These are phyloP conservation scores for Tolypocladium guangdongense DNA, from an alignment of 2,329 filamentous ascomycete genomes.

Conservation along the genomic window DNA sequence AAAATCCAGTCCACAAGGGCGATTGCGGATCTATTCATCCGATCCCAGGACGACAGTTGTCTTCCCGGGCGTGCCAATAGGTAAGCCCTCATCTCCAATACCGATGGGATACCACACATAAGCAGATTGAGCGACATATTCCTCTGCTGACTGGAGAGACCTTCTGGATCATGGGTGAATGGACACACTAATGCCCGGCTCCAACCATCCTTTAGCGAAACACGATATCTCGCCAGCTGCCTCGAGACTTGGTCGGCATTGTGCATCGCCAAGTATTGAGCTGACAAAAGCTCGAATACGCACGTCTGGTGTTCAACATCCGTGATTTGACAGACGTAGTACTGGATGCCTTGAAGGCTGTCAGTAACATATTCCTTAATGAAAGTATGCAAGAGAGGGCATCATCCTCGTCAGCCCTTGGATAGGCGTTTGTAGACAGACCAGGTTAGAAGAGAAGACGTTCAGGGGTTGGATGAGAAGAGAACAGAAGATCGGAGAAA, in stretches of 20 bases:
- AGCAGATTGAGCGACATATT: slow-evolving; percentile 27
- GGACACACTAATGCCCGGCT: slow-evolving; percentile 11
- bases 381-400: too few species aligned
- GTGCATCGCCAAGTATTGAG: too few species aligned
- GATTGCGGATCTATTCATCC: slow-evolving; percentile 54
- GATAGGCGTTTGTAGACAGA: too few species aligned
- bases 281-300: too few species aligned
- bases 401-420: too few species aligned
- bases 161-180: slow-evolving; percentile 13
- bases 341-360: too few species aligned
- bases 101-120: slow-evolving; percentile 49
- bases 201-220: slow-evolving; percentile 1
- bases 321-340: too few species aligned
- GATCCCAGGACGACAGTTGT: slow-evolving; percentile 32
- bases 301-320: too few species aligned
- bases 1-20: slow-evolving; percentile 77
- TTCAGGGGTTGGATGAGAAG: too few species aligned
- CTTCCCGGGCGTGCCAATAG: slow-evolving; percentile 28
- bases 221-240: background rate
- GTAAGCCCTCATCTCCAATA: slow-evolving; percentile 44
- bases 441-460: too few species aligned
- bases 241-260: background rate
- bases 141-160: slow-evolving; percentile 4
- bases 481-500: too few species aligned
- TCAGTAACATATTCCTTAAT: too few species aligned